Evolutionary conservation across 2,329 filamentous ascomycete species (phyloP).

Genomic region (Apiospora saccharicola): DNA sequence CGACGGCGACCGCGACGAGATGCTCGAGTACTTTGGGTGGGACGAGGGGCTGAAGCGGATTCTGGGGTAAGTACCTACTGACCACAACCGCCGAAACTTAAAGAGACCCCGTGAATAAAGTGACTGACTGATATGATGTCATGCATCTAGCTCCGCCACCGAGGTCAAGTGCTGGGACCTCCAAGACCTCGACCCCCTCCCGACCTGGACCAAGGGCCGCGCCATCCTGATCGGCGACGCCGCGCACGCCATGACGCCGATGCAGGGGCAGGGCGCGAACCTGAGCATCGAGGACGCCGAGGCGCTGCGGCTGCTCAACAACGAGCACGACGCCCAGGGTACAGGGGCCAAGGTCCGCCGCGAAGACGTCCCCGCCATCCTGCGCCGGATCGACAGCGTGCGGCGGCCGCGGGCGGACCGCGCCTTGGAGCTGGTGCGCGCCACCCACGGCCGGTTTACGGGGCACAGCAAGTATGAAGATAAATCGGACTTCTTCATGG

Average conservation of each 20-base stretch:
- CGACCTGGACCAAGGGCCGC: slow-evolving; percentile 25
- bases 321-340: slow-evolving; percentile 7
- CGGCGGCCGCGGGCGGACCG: neutral
- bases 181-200: slow-evolving; percentile 33
- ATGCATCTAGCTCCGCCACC: neutral
- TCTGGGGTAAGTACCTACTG: neutral
- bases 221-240: slow-evolving; percentile 27
- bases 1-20: neutral
- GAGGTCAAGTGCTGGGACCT: slow-evolving; percentile 34
- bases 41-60: slow-evolving; percentile 8
- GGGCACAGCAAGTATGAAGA: too few relatives aligned
- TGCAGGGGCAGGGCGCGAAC: slow-evolving; percentile 35
- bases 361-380: slow-evolving; percentile 21
- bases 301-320: slow-evolving; percentile 28
- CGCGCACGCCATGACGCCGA: slow-evolving; percentile 35
- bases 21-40: slow-evolving; percentile 7
- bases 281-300: slow-evolving; percentile 38
- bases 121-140: slow-evolving; percentile 40
- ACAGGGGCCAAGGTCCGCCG: neutral
- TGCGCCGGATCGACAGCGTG: slow-evolving; percentile 1
- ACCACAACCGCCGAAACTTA: slow-evolving; percentile 41
- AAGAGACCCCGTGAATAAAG: slow-evolving; percentile 37
- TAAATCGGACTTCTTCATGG: neutral
- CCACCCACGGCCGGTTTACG: neutral
- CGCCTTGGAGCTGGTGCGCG: neutral